phyloP scores from a whole-genome alignment of 2,329 filamentous ascomycete genomes.

The Aspergillus sp. region DNA sequence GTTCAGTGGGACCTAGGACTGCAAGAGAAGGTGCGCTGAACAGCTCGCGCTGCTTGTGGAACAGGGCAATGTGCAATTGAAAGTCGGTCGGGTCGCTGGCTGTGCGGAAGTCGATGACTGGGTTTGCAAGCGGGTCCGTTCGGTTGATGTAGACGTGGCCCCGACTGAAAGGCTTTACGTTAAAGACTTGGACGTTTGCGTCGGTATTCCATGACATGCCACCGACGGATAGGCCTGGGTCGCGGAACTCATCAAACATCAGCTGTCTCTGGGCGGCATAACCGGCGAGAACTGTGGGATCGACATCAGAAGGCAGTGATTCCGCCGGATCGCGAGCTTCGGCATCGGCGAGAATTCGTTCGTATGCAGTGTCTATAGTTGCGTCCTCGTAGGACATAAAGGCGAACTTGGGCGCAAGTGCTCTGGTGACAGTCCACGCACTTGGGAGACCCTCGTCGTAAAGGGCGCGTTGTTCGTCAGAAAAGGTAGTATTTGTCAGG shows the following conservation, averaged over 20 bases:
- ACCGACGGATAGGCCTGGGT: neutral
- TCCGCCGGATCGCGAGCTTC: slow-evolving; percentile 2
- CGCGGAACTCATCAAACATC: neutral
- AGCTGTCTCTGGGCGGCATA: neutral
- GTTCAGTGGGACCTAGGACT: neutral
- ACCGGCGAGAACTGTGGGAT: neutral
- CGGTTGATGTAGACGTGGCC: neutral
- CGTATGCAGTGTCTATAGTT: neutral
- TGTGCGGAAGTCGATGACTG: neutral
- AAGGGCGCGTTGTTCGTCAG: neutral
- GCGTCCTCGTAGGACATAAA: neutral
- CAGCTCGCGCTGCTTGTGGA: slow-evolving; percentile 1
- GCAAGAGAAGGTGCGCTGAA: neutral
- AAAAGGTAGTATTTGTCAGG: neutral
- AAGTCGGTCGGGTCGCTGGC: neutral
- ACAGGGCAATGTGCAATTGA: neutral
- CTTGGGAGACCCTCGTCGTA: neutral
- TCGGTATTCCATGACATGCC: neutral
- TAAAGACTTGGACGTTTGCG: neutral
- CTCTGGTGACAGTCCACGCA: neutral
- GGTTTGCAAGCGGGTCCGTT: neutral
- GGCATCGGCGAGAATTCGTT: neutral
- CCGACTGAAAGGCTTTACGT: slow-evolving; percentile 1
- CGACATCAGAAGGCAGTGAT: neutral
- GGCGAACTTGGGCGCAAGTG: neutral